Conservation (phyloP, 2,329 filamentous ascomycete species). For the Phaeosphaeria sp. region DNA sequence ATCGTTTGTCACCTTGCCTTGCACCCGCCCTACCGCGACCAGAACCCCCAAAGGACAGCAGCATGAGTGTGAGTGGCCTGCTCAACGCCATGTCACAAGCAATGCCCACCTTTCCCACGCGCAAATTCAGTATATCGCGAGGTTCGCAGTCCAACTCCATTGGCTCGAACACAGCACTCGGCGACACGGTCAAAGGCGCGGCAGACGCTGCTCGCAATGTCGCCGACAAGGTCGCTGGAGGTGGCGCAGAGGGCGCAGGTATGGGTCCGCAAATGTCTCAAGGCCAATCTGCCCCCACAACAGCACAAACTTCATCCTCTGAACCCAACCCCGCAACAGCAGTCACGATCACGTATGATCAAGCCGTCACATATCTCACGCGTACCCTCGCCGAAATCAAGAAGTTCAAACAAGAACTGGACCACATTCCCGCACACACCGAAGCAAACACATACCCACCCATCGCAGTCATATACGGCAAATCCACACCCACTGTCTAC, state of each 20-base stretch:
- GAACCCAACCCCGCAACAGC: conserved; percentile 43
- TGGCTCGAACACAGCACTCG: conserved; percentile 9
- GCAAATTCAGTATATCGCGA: conserved; percentile 49
- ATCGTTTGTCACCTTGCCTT: conserved; percentile 80
- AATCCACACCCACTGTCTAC: conserved; percentile 83
- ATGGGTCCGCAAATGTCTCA: conserved; percentile 59
- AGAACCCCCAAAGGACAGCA: conserved; percentile 38
- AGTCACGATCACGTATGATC: conserved; percentile 62
- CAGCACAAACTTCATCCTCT: conserved; percentile 25
- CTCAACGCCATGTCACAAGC: conserved; percentile 57
- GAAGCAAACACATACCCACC: conserved; percentile 80
- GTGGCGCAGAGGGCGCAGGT: conserved; percentile 36
- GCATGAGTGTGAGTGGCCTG: conserved; percentile 52
- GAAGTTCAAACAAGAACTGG: conserved; percentile 77
- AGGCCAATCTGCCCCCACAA: conserved; percentile 30
- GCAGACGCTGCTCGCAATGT: conserved; percentile 34
- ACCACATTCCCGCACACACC: conserved; percentile 66
- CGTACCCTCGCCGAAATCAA: conserved; percentile 76
- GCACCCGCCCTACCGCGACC: conserved; percentile 69
- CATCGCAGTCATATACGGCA: conserved; percentile 82
- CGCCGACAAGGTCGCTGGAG: conserved; percentile 35
- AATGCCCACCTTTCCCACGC: conserved; percentile 47
- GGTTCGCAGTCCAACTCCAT: conserved; percentile 10
- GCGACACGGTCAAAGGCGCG: conserved; percentile 15
- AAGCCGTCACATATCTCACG: conserved; percentile 71